Percentiles rank a stretch among this genome's conserved stretches.
These are phyloP conservation scores for Capniomyces stellatus DNA, from an alignment of 371 early-diverging fungal species.

Conservation along the genomic window DNA sequence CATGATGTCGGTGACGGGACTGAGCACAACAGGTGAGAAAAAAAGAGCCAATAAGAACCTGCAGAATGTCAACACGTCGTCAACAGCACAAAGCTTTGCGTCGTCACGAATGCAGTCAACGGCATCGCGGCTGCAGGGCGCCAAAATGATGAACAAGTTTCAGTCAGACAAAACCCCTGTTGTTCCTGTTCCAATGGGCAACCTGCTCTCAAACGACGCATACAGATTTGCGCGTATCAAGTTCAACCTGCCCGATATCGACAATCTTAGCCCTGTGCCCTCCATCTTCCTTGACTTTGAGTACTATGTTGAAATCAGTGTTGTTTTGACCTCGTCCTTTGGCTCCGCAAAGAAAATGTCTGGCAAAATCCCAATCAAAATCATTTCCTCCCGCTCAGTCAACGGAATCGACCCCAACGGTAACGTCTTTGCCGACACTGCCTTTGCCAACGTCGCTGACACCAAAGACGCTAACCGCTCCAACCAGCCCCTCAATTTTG, in stretches of 20 bases:
- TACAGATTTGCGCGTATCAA: constrained; percentile 22
- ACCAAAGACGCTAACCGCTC: constrained; percentile 6
- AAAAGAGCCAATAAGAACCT: background rate
- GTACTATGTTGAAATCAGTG: constrained; percentile 16
- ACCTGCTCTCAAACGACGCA: constrained; percentile 17
- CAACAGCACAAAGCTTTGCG: background rate
- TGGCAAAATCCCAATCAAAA: constrained; percentile 18
- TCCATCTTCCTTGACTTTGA: constrained; percentile 24
- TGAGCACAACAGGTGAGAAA: background rate
- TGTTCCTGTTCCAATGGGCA: constrained; percentile 16
- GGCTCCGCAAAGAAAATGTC: constrained; percentile 10
- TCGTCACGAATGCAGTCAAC: background rate
- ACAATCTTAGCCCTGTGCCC: constrained; percentile 22
- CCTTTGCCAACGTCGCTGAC: constrained; percentile 1
- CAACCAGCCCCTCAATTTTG: constrained; percentile 13
- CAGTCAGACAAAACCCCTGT: constrained; percentile 1
- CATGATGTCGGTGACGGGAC: background rate
- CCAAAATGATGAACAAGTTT: background rate
- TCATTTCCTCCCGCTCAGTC: constrained; percentile 6
- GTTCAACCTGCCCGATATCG: constrained; percentile 13
- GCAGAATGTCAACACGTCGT: background rate
- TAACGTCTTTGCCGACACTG: constrained; percentile 4
- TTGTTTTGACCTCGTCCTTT: constrained; percentile 19
- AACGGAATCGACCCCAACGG: constrained; percentile 9
- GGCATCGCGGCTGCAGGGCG: background rate